phyloP scores from a whole-genome alignment of 2,329 filamentous ascomycete species.

The Aspergillus jensenii region DNA sequence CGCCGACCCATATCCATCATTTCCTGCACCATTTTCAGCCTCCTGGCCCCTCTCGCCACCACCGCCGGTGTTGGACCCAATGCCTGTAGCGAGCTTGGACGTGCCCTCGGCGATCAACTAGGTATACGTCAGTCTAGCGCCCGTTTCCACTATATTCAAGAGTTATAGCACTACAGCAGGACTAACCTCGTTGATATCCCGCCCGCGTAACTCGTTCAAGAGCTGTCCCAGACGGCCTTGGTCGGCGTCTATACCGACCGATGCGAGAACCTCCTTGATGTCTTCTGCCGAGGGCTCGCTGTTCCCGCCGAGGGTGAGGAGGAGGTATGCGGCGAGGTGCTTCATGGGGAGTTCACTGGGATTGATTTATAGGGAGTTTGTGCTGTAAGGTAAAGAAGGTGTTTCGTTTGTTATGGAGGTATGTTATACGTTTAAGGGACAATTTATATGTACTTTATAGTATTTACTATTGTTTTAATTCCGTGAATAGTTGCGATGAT shows the following conservation, averaged over 20 bases:
- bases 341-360: constrained; percentile 64
- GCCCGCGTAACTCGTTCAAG: constrained; percentile 69
- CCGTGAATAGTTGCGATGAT: too few relatives aligned
- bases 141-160: too few relatives aligned
- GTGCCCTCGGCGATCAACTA: constrained; percentile 3
- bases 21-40: background rate
- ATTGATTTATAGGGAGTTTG: background rate
- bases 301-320: constrained; percentile 93
- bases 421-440: too few relatives aligned
- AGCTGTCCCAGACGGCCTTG: constrained; percentile 80
- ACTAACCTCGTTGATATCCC: constrained; percentile 82
- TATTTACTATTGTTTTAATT: too few relatives aligned
- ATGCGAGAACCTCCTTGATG: constrained; percentile 83
- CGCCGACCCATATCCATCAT: background rate
- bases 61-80: background rate
- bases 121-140: background rate
- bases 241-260: constrained; percentile 94
- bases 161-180: background rate
- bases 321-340: constrained; percentile 99
- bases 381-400: background rate
- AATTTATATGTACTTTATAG: too few relatives aligned
- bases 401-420: background rate
- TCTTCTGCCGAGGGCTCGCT: constrained; percentile 77
- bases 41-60: background rate
- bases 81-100: background rate